Evolutionary conservation across 768 basidiomycete genomes (phyloP).

Genomic region (Gymnopilus dilepis): DNA sequence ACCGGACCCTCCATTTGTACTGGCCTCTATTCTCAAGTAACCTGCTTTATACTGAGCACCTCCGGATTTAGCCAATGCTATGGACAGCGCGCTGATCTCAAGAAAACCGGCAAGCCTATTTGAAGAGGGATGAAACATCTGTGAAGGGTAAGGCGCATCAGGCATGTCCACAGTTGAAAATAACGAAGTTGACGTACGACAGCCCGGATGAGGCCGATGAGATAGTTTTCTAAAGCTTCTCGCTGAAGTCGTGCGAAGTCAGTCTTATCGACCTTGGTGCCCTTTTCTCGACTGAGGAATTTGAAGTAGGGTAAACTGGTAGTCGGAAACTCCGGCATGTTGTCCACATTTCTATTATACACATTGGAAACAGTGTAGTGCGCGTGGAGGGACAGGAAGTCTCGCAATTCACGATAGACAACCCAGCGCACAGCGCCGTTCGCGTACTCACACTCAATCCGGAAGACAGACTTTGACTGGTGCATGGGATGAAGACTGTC

Average conservation of each 20-base stretch:
- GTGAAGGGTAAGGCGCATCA: background rate
- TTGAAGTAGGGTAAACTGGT: conserved; percentile 90
- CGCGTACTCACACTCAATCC: conserved; percentile 96
- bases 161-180: too few relatives aligned
- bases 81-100: conserved; percentile 88
- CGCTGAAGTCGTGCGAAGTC: conserved; percentile 87
- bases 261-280: conserved; percentile 57
- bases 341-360: conserved; percentile 71
- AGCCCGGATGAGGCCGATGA: conserved; percentile 85
- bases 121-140: conserved; percentile 97
- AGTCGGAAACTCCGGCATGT: conserved; percentile 90
- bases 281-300: conserved; percentile 64
- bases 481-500: conserved; percentile 87
- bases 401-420: conserved; percentile 89
- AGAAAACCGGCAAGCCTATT: conserved; percentile 91
- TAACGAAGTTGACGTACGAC: conserved; percentile 66
- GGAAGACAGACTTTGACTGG: conserved; percentile 78
- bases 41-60: conserved; percentile 94
- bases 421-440: conserved; percentile 95
- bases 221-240: conserved; percentile 84
- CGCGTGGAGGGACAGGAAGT: conserved; percentile 88
- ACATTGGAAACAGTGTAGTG: conserved; percentile 89
- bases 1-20: conserved; percentile 53
- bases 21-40: conserved; percentile 65
- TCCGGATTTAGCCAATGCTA: conserved; percentile 78